Percentiles rank a stretch among this genome's conserved stretches.
These are phyloP conservation scores for Suzukiozyma palmioleophila DNA, from an alignment of 1,139 yeast genomes.

Conservation along the genomic window DNA sequence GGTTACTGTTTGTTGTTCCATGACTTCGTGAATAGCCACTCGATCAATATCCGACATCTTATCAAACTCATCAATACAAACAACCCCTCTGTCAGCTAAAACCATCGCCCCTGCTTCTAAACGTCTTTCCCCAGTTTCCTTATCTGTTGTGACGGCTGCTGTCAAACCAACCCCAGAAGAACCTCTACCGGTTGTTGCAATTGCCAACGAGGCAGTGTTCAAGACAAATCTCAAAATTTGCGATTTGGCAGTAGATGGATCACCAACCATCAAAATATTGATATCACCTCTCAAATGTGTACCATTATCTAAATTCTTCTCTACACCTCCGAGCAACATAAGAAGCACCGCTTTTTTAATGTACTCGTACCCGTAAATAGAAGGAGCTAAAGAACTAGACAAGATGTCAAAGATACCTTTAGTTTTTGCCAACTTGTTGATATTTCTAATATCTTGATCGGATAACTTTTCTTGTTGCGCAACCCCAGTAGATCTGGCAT, in stretches of 20 bases:
- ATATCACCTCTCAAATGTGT: constrained; percentile 98
- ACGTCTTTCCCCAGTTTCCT: constrained; percentile 95
- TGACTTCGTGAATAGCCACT: constrained; percentile 98
- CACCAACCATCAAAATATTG: constrained; percentile 95
- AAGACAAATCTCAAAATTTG: constrained; percentile 91
- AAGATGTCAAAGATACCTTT: constrained; percentile 72
- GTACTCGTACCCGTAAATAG: constrained; percentile 89
- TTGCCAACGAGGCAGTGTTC: constrained; percentile 91
- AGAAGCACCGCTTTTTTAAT: constrained; percentile 88
- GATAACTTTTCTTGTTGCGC: constrained; percentile 72
- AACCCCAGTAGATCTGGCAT: constrained; percentile 84
- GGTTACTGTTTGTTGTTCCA: constrained; percentile 99
- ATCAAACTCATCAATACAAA: constrained; percentile 97
- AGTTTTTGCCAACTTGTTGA: constrained; percentile 68
- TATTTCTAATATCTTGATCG: constrained; percentile 81
- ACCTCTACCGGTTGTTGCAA: constrained; percentile 98
- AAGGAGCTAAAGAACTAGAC: constrained; percentile 88
- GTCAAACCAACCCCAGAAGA: constrained; percentile 99
- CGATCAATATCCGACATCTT: constrained; percentile 96
- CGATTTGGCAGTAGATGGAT: constrained; percentile 97
- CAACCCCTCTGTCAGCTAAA: constrained; percentile 93
- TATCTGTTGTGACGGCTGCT: constrained; percentile 96
- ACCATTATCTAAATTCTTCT: constrained; percentile 90
- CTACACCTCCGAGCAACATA: constrained; percentile 91
- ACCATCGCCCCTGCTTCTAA: constrained; percentile 99